These are phyloP conservation scores for Arabidopsis hybrid DNA, from an alignment of 441 rosid species.

Conservation along the genomic window DNA sequence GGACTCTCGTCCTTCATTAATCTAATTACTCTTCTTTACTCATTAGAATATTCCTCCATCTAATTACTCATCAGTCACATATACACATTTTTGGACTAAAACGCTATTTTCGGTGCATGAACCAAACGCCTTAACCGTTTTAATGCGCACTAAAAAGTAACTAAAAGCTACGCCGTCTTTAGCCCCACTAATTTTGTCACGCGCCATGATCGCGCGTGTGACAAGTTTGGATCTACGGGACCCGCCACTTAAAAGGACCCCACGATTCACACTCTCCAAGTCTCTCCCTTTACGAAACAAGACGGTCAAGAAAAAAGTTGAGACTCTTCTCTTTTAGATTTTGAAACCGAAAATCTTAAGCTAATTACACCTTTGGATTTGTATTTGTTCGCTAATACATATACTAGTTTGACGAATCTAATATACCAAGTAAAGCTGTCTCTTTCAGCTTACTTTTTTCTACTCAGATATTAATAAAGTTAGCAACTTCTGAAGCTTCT, in stretches of 20 bases:
- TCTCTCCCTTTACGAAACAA: slow-evolving; percentile 18
- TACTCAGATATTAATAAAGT: slow-evolving; percentile 17
- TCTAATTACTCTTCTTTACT: slow-evolving; percentile 13
- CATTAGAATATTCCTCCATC: slow-evolving; percentile 40
- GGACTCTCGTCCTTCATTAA: slow-evolving; percentile 21
- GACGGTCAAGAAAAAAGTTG: slow-evolving; percentile 43
- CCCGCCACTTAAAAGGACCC: slow-evolving; percentile 39
- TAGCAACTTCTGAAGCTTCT: slow-evolving; percentile 26
- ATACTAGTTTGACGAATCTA: slow-evolving; percentile 43
- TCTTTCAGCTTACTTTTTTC: slow-evolving; percentile 1
- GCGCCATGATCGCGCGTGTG: slow-evolving; percentile 37
- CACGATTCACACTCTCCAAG: slow-evolving; percentile 35
- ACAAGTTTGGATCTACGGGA: slow-evolving; percentile 16
- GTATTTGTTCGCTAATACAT: not conserved
- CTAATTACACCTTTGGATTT: not conserved
- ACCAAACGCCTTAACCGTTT: slow-evolving; percentile 31
- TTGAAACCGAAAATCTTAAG: slow-evolving; percentile 8
- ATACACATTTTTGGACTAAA: not conserved
- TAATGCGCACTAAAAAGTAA: not conserved
- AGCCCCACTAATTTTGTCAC: slow-evolving; percentile 19
- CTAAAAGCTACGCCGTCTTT: slow-evolving; percentile 3
- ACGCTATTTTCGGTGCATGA: slow-evolving; percentile 21
- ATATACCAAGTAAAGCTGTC: slow-evolving; percentile 62
- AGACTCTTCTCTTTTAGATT: slow-evolving; percentile 23
- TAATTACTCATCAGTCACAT: not conserved